phyloP scores from a whole-genome alignment of 192 early-diverging fungal genomes.

The Chytriomyces sp. region DNA sequence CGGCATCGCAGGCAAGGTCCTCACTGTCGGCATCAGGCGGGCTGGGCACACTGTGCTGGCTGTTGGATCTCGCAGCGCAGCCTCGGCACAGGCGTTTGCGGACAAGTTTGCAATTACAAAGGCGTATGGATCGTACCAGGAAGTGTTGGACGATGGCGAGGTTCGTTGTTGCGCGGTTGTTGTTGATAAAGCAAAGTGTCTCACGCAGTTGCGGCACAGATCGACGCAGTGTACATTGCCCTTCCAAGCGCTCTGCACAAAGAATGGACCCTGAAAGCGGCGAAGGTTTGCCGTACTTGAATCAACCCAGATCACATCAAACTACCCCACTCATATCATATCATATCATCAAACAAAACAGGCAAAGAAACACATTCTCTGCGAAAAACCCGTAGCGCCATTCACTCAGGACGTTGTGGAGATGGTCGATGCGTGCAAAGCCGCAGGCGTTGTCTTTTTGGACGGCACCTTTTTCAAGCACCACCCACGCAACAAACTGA shows the following conservation, averaged over 20 bases:
- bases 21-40: conserved; percentile 32
- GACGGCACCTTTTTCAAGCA: conserved; percentile 41
- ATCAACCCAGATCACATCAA: too few species aligned
- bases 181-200: too few species aligned
- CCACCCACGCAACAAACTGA: conserved; percentile 30
- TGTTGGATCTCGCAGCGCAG: conserved; percentile 19
- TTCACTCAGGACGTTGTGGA: conserved; percentile 8
- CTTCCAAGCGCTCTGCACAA: conserved; percentile 31
- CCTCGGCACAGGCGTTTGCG: conserved; percentile 24
- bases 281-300: neutral
- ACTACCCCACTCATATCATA: neutral
- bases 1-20: conserved; percentile 34
- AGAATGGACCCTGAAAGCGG: conserved; percentile 36
- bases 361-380: conserved; percentile 41
- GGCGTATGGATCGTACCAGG: conserved; percentile 33
- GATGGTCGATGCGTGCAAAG: conserved; percentile 23
- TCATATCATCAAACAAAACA: neutral
- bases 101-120: conserved; percentile 17
- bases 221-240: conserved; percentile 37
- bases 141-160: conserved; percentile 27
- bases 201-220: neutral
- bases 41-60: conserved; percentile 19
- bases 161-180: neutral
- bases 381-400: conserved; percentile 38
- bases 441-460: conserved; percentile 30